phyloP scores from a whole-genome alignment of 2,329 filamentous ascomycete genomes.

The Colletotrichum musicola region DNA sequence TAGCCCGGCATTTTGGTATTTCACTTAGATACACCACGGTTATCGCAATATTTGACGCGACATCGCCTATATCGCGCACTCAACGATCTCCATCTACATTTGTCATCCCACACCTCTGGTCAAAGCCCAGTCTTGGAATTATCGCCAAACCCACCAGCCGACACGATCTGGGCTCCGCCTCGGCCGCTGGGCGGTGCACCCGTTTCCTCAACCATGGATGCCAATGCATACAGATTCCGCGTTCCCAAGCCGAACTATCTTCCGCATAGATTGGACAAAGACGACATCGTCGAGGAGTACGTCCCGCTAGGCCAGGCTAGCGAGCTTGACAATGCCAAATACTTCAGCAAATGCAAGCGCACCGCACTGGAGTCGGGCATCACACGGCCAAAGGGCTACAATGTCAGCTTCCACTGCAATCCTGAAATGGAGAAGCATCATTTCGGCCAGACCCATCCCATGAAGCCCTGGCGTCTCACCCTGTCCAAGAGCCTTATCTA shows the following conservation, averaged over 20 bases:
- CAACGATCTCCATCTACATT: not conserved
- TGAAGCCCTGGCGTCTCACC: slow-evolving; percentile 98
- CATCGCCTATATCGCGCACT: not conserved
- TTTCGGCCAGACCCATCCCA: slow-evolving; percentile 96
- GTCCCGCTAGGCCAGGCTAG: slow-evolving; percentile 63
- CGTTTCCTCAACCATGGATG: slow-evolving; percentile 31
- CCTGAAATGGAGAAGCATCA: slow-evolving; percentile 96
- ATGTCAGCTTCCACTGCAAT: slow-evolving; percentile 95
- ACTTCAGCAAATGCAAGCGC: slow-evolving; percentile 69
- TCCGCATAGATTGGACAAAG: slow-evolving; percentile 64
- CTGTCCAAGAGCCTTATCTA: slow-evolving; percentile 95
- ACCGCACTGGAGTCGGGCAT: slow-evolving; percentile 75
- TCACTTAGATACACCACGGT: too few species aligned
- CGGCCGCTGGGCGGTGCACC: slow-evolving; percentile 28
- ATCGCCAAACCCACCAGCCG: slow-evolving; percentile 14
- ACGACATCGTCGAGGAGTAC: slow-evolving; percentile 67
- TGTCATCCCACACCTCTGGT: slow-evolving; percentile 8
- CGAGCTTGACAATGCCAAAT: slow-evolving; percentile 68
- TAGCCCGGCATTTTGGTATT: too few species aligned
- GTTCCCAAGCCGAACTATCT: slow-evolving; percentile 72
- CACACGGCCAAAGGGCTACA: slow-evolving; percentile 84
- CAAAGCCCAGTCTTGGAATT: slow-evolving; percentile 4
- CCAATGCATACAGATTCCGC: slow-evolving; percentile 60
- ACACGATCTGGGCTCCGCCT: slow-evolving; percentile 1
- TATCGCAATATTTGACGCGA: too few species aligned